phyloP scores from a whole-genome alignment of 73 alveolate species.

The Paramecium caudatum region DNA sequence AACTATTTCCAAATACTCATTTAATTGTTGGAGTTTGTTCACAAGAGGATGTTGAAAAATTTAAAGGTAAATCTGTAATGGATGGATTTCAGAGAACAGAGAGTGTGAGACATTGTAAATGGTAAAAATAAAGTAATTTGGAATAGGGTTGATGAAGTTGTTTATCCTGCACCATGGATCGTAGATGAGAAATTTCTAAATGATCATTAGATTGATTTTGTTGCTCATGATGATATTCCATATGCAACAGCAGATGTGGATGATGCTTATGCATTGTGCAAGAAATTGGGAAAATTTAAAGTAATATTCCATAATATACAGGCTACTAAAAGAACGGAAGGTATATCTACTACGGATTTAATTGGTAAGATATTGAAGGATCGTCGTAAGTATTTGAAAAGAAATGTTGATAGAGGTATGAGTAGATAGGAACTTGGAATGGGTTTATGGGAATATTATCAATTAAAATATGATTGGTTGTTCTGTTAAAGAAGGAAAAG shows the following conservation, averaged over 20 bases:
- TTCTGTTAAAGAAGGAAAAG: conserved; percentile 33
- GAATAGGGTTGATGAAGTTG: conserved; percentile 95
- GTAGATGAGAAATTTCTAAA: conserved; percentile 89
- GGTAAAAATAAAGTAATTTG: neutral
- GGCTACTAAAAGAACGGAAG: conserved; percentile 98
- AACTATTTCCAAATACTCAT: conserved; percentile 90
- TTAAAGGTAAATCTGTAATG: conserved; percentile 97
- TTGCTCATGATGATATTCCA: conserved; percentile 97
- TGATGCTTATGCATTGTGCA: conserved; percentile 94
- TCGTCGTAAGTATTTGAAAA: conserved; percentile 88
- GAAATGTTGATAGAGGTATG: conserved; percentile 95
- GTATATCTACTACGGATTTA: conserved; percentile 95
- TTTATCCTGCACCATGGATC: conserved; percentile 97
- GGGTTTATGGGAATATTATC: conserved; percentile 66
- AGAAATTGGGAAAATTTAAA: conserved; percentile 92
- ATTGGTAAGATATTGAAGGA: conserved; percentile 91
- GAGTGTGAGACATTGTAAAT: conserved; percentile 95
- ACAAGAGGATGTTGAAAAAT: conserved; percentile 92
- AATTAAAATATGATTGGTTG: conserved; percentile 33
- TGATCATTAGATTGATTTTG: conserved; percentile 87
- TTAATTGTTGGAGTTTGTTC: conserved; percentile 98
- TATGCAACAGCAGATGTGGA: conserved; percentile 91
- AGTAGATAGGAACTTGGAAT: conserved; percentile 91
- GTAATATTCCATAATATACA: conserved; percentile 8
- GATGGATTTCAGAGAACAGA: conserved; percentile 95